Percentiles rank a stretch among this genome's conserved stretches.
Evolutionary conservation across 2,329 filamentous ascomycete genomes (phyloP).

Genomic region (Colletotrichum orchidophilum): DNA sequence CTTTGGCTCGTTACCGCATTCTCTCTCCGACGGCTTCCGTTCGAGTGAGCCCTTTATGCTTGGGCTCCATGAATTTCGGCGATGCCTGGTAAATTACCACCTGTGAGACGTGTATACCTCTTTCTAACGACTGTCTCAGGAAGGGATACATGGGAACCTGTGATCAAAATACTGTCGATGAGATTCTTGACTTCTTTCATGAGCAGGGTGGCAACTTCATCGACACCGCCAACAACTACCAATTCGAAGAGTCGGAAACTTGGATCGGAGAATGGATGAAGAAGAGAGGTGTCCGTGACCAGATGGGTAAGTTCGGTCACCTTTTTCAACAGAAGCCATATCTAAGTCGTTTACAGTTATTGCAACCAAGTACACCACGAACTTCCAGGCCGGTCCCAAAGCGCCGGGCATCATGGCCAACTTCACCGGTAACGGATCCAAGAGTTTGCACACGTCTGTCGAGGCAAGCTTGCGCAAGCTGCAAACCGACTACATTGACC

Average conservation of each 20-base stretch:
- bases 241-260: slow-evolving; percentile 67
- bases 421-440: slow-evolving; percentile 67
- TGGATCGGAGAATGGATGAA: slow-evolving; percentile 80
- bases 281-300: slow-evolving; percentile 69
- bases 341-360: slow-evolving; percentile 57
- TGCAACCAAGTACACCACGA: slow-evolving; percentile 75
- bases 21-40: slow-evolving; percentile 73
- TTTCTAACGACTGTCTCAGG: slow-evolving; percentile 45
- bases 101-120: not conserved
- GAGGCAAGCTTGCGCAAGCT: slow-evolving; percentile 67
- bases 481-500: slow-evolving; percentile 75
- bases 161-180: slow-evolving; percentile 68
- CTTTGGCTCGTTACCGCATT: slow-evolving; percentile 71
- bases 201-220: slow-evolving; percentile 76
- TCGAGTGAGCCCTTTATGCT: slow-evolving; percentile 72
- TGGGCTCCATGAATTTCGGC: slow-evolving; percentile 74
- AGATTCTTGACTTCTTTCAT: slow-evolving; percentile 73
- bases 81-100: slow-evolving; percentile 53
- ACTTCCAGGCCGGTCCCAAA: slow-evolving; percentile 57
- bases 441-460: slow-evolving; percentile 66
- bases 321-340: not conserved
- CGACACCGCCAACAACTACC: slow-evolving; percentile 77
- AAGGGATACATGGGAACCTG: slow-evolving; percentile 69
- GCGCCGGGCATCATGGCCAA: slow-evolving; percentile 59
- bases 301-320: slow-evolving; percentile 60